A percentile compares a stretch with the other conserved stretches of the same genome.
Conservation (phyloP, 331 rosid genomes). For the Rhamnella rubrinervis region DNA sequence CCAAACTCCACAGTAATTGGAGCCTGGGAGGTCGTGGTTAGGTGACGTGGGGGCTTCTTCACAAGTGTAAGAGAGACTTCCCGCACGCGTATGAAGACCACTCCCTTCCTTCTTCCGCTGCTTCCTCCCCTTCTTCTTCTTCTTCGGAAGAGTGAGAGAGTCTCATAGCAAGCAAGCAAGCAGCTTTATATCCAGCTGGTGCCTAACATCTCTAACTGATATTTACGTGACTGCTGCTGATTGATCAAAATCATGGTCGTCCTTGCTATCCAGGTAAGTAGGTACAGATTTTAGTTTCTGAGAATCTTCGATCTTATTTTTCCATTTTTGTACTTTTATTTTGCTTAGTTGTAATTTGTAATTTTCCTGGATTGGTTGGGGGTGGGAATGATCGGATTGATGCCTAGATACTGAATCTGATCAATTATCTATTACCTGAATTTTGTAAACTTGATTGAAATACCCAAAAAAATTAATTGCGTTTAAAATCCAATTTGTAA, state of each 20-base stretch:
- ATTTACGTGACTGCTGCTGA: not conserved
- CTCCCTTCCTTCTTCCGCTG: not conserved
- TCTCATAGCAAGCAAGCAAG: not conserved
- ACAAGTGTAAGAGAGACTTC: too few relatives aligned
- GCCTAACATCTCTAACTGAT: not conserved
- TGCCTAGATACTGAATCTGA: not conserved
- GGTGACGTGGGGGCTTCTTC: too few relatives aligned
- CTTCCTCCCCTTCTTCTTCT: not conserved
- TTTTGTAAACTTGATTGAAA: conserved; percentile 1
- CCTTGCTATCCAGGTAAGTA: conserved; percentile 16
- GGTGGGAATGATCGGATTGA: not conserved
- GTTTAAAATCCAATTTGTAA: not conserved
- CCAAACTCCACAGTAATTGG: too few relatives aligned
- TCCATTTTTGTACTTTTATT: not conserved
- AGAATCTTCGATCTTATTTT: not conserved
- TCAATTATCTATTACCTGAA: not conserved
- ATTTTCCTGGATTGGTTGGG: not conserved
- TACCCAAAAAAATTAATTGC: not conserved
- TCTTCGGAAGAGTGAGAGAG: not conserved
- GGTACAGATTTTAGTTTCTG: not conserved
- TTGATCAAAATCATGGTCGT: conserved; percentile 1
- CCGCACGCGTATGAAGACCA: not conserved
- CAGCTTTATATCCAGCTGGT: not conserved
- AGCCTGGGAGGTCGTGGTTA: too few relatives aligned
- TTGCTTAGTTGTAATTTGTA: not conserved